Conservation (phyloP, 108 stramenopile genomes). For the Nitzschia inconspicua region DNA sequence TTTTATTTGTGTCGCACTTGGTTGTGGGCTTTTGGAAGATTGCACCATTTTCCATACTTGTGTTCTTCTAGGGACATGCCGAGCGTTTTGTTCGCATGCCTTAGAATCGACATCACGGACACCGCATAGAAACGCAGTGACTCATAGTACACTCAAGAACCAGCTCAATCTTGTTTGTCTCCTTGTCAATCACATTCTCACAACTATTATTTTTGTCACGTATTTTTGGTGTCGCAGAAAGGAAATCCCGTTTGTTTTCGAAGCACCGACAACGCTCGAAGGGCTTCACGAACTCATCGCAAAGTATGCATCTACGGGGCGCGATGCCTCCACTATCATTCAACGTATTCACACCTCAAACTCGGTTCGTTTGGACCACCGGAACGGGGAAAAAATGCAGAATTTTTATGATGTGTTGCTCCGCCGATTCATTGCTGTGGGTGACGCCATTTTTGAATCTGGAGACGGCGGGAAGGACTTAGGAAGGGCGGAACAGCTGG, state of each 20-base stretch:
- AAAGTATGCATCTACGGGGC: constrained; percentile 68
- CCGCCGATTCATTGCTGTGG: constrained; percentile 86
- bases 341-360: constrained; percentile 79
- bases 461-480: constrained; percentile 78
- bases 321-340: constrained; percentile 79
- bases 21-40: neutral
- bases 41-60: constrained; percentile 16
- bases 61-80: constrained; percentile 2
- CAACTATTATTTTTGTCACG: neutral
- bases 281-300: constrained; percentile 85
- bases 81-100: constrained; percentile 28
- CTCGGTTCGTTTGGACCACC: constrained; percentile 78
- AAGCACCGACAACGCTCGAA: constrained; percentile 87
- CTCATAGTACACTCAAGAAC: constrained; percentile 76
- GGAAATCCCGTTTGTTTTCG: constrained; percentile 90
- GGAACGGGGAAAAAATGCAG: constrained; percentile 90
- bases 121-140: constrained; percentile 36
- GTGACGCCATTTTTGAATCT: constrained; percentile 68
- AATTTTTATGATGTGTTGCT: constrained; percentile 90
- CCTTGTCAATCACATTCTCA: constrained; percentile 77
- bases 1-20: constrained; percentile 16
- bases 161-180: constrained; percentile 68
- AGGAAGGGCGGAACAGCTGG: constrained; percentile 68
- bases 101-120: constrained; percentile 12
- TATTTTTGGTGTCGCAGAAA: constrained; percentile 27